phyloP scores from a whole-genome alignment of 2,329 filamentous ascomycete species.

The Pyricularia sp. region DNA sequence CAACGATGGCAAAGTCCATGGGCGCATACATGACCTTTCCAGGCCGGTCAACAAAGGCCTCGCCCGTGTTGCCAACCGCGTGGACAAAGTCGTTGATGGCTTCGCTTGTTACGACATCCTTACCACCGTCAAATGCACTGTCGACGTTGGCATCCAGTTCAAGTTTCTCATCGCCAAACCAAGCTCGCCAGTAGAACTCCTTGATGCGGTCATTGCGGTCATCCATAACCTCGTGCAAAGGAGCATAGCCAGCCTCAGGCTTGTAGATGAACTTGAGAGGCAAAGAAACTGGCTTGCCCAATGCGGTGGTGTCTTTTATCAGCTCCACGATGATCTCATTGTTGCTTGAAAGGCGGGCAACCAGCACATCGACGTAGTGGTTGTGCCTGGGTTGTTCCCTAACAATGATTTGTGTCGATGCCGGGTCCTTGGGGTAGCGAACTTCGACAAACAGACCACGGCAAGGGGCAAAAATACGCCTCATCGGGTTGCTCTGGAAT shows the following conservation, averaged over 20 bases:
- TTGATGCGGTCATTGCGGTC: conserved; percentile 96
- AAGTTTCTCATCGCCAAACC: conserved; percentile 80
- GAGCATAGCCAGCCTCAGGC: conserved; percentile 92
- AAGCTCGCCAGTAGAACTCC: conserved; percentile 96
- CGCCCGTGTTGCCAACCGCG: conserved; percentile 92
- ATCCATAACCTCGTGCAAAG: conserved; percentile 92
- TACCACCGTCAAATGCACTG: conserved; percentile 80
- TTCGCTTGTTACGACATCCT: conserved; percentile 73
- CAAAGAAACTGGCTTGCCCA: conserved; percentile 69
- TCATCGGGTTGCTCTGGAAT: conserved; percentile 94
- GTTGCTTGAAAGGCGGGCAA: conserved; percentile 61
- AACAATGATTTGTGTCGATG: conserved; percentile 74
- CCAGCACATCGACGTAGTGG: conserved; percentile 77
- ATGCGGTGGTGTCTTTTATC: conserved; percentile 83
- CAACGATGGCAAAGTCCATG: conserved; percentile 98
- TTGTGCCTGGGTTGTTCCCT: conserved; percentile 78
- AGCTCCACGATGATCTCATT: conserved; percentile 79
- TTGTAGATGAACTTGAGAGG: conserved; percentile 86
- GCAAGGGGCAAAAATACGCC: conserved; percentile 75
- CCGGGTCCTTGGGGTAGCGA: conserved; percentile 62
- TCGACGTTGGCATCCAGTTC: conserved; percentile 78
- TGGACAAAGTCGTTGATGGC: conserved; percentile 99
- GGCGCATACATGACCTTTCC: conserved; percentile 90
- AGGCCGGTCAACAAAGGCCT: conserved; percentile 91
- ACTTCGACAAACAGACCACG: conserved; percentile 87